Evolutionary conservation across 768 basidiomycete species (phyloP).

Genomic region (Bullera alba): DNA sequence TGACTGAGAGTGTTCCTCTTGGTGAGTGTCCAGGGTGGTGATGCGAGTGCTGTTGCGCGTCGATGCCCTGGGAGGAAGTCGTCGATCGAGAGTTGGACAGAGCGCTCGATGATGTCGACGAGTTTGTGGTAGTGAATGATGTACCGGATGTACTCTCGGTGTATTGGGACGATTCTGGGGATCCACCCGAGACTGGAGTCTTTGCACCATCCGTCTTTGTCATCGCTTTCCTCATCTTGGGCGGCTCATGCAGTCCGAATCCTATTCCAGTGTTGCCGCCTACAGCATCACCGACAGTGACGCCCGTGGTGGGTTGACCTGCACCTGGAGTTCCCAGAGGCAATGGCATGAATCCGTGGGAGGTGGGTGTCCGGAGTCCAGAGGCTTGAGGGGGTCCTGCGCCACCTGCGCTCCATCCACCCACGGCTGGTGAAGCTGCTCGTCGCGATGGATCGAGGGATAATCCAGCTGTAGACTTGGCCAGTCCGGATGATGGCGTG

Average conservation of each 20-base stretch:
- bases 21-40: conserved; percentile 15
- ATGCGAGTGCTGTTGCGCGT: background rate
- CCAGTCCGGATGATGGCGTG: conserved; percentile 2
- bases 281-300: conserved; percentile 38
- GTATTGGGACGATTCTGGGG: background rate
- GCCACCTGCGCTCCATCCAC: no score
- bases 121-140: background rate
- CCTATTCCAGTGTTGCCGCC: conserved; percentile 32
- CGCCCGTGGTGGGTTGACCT: conserved; percentile 38
- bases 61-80: background rate
- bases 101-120: background rate
- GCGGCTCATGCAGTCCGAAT: conserved; percentile 44
- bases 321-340: conserved; percentile 43
- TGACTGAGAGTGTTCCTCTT: conserved; percentile 75
- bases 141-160: background rate
- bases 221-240: conserved; percentile 45
- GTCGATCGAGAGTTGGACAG: background rate
- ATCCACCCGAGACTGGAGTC: background rate
- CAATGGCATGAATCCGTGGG: conserved; percentile 26
- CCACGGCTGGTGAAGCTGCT: conserved; percentile 13
- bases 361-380: conserved; percentile 39
- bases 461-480: conserved; percentile 17
- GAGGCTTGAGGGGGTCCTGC: conserved; percentile 2
- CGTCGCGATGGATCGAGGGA: conserved; percentile 22
- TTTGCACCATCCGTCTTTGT: conserved; percentile 20